phyloP scores from a whole-genome alignment of 352 stramenopile genomes.

The Phytophthora kernoviae region DNA sequence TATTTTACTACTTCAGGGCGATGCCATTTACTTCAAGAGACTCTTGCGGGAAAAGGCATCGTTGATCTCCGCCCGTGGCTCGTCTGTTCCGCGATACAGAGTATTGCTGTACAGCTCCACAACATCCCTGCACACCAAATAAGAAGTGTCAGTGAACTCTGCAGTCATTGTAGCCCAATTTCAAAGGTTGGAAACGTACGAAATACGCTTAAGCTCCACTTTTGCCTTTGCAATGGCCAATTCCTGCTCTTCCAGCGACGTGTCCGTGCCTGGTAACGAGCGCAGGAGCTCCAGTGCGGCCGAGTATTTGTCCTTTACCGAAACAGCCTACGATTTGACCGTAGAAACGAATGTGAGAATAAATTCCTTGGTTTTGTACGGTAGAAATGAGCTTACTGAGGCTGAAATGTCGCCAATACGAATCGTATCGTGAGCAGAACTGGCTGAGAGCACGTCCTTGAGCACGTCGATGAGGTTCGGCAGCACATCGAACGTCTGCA shows the following conservation, averaged over 20 bases:
- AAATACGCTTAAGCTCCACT: slow-evolving; percentile 75
- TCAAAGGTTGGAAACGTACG: slow-evolving; percentile 35
- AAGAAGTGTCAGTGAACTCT: background rate
- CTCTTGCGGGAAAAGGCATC: slow-evolving; percentile 85
- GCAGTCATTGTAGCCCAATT: background rate
- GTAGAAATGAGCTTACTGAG: slow-evolving; percentile 44
- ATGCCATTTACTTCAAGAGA: slow-evolving; percentile 51
- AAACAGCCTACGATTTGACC: slow-evolving; percentile 48
- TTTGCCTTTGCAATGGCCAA: slow-evolving; percentile 70
- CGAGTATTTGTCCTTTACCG: slow-evolving; percentile 79
- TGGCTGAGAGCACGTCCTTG: slow-evolving; percentile 82
- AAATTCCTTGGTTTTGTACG: background rate
- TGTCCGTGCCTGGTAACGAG: slow-evolving; percentile 77
- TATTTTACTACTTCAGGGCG: slow-evolving; percentile 14
- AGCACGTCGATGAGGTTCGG: slow-evolving; percentile 86
- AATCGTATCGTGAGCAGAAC: slow-evolving; percentile 75
- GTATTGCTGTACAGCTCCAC: slow-evolving; percentile 89
- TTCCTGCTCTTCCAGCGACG: slow-evolving; percentile 81
- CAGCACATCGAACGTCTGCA: slow-evolving; percentile 79
- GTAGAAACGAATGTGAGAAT: background rate
- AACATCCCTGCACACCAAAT: slow-evolving; percentile 49
- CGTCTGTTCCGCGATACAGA: slow-evolving; percentile 82
- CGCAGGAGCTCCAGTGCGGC: slow-evolving; percentile 70
- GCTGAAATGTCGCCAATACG: slow-evolving; percentile 81
- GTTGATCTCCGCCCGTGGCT: slow-evolving; percentile 83